Conservation (phyloP, 2,329 filamentous ascomycete species). For the Dichotomopilus funicola region DNA sequence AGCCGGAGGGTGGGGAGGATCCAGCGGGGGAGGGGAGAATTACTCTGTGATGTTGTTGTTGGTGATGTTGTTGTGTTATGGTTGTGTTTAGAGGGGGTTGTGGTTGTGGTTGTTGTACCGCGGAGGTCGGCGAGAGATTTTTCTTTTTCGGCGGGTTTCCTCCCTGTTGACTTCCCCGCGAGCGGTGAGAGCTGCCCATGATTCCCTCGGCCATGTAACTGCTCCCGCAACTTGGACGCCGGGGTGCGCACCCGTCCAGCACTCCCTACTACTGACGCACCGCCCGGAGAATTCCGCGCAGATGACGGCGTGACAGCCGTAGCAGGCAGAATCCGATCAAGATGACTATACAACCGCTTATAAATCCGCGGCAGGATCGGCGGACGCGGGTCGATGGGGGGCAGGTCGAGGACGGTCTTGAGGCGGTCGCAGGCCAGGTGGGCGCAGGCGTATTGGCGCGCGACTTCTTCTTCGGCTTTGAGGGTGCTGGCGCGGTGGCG, state of each 20-base stretch:
- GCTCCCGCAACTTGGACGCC: slow-evolving; percentile 29
- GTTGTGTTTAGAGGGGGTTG: slow-evolving; percentile 23
- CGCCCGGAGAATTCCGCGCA: slow-evolving; percentile 12
- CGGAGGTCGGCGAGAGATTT: slow-evolving; percentile 27
- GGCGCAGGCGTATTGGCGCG: slow-evolving; percentile 75
- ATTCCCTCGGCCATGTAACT: background rate
- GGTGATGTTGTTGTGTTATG: background rate
- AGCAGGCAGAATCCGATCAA: slow-evolving; percentile 63
- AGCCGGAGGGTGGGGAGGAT: slow-evolving; percentile 61
- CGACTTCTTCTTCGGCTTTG: slow-evolving; percentile 81
- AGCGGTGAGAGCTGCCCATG: background rate
- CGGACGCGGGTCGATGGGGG: slow-evolving; percentile 66
- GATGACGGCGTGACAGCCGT: slow-evolving; percentile 28
- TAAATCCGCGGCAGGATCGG: slow-evolving; percentile 77
- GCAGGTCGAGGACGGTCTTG: slow-evolving; percentile 69
- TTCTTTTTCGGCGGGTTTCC: slow-evolving; percentile 26
- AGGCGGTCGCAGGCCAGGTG: slow-evolving; percentile 85
- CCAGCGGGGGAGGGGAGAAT: slow-evolving; percentile 50
- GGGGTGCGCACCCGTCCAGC: slow-evolving; percentile 28
- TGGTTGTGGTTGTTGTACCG: background rate
- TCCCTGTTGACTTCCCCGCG: slow-evolving; percentile 19
- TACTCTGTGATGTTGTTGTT: too few species aligned
- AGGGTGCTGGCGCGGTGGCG: slow-evolving; percentile 68
- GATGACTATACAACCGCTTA: slow-evolving; percentile 73
- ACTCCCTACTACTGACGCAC: slow-evolving; percentile 19